Percentiles rank a stretch among this genome's conserved stretches.
Evolutionary conservation across 164 flowering plant genomes (phyloP).

Genomic region (Vitis riparia): DNA sequence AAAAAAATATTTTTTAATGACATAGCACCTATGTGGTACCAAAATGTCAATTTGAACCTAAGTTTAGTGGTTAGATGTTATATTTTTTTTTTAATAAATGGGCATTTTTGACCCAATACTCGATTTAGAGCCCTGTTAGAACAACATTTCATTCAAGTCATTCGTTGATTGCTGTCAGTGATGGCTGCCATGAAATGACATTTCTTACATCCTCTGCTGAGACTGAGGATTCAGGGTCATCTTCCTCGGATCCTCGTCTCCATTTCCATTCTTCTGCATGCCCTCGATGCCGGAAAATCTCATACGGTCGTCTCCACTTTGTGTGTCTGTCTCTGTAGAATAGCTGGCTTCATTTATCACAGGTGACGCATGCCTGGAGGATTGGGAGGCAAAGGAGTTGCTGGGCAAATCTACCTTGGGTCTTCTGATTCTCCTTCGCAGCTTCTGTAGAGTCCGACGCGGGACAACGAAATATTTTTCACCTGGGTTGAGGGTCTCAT

Average conservation of each 20-base stretch:
- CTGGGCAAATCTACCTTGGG: neutral
- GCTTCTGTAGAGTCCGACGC: conserved; percentile 35
- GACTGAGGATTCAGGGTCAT: neutral
- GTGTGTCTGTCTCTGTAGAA: too few relatives aligned
- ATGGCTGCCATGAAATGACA: conserved; percentile 24
- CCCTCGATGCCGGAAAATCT: conserved; percentile 19
- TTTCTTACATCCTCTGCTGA: neutral
- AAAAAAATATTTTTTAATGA: too few relatives aligned
- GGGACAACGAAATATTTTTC: conserved; percentile 45
- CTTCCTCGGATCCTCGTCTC: neutral
- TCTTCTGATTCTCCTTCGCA: conserved; percentile 24
- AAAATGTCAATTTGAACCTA: too few relatives aligned
- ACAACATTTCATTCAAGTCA: too few relatives aligned
- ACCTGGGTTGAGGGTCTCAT: conserved; percentile 47
- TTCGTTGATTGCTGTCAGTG: conserved; percentile 23
- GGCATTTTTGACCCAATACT: too few relatives aligned
- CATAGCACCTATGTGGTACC: too few relatives aligned
- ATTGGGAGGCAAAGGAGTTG: conserved; percentile 2
- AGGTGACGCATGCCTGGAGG: neutral
- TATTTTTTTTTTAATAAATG: too few relatives aligned
- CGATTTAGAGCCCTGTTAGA: too few relatives aligned
- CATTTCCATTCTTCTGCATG: neutral
- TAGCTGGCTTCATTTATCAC: neutral
- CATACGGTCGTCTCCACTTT: neutral
- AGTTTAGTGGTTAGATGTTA: too few relatives aligned